Percentiles rank a stretch among this genome's conserved stretches.
Evolutionary conservation across 2,329 filamentous ascomycete genomes (phyloP).

Genomic region (Aspergillus fumigatus): DNA sequence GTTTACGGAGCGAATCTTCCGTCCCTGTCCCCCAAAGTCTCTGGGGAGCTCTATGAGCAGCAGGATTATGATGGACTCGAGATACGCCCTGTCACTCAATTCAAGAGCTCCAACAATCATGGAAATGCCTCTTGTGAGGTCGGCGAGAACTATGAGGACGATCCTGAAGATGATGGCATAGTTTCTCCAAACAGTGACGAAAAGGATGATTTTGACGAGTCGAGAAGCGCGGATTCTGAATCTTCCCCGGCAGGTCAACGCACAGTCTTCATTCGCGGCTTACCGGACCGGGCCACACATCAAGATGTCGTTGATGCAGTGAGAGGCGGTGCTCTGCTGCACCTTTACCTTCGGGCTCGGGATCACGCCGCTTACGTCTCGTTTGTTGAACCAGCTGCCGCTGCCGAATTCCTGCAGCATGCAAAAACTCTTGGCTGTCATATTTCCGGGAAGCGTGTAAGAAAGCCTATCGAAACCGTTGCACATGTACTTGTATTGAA

Average conservation of each 20-base stretch:
- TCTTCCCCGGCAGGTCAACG: slow-evolving; percentile 18
- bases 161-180: slow-evolving; percentile 19
- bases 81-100: background rate
- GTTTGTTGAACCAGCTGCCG: slow-evolving; percentile 61
- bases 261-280: slow-evolving; percentile 55
- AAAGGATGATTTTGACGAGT: slow-evolving; percentile 20
- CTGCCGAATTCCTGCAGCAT: slow-evolving; percentile 62
- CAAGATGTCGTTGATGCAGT: slow-evolving; percentile 61
- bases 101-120: background rate
- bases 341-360: slow-evolving; percentile 58
- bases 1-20: slow-evolving; percentile 10
- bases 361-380: slow-evolving; percentile 63
- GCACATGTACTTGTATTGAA: slow-evolving; percentile 7
- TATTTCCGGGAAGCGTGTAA: slow-evolving; percentile 63
- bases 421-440: slow-evolving; percentile 63
- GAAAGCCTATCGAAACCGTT: slow-evolving; percentile 21
- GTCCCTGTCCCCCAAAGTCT: background rate
- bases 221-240: slow-evolving; percentile 15
- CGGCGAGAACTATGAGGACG: slow-evolving; percentile 8
- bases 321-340: slow-evolving; percentile 66
- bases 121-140: background rate
- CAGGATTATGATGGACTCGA: background rate
- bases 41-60: background rate
- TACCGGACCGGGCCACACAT: slow-evolving; percentile 60
- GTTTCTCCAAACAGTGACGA: slow-evolving; percentile 22